Base-by-base conservation (phyloP, 2,329 filamentous ascomycete species). In the Waltergamsia citrina region DNA sequence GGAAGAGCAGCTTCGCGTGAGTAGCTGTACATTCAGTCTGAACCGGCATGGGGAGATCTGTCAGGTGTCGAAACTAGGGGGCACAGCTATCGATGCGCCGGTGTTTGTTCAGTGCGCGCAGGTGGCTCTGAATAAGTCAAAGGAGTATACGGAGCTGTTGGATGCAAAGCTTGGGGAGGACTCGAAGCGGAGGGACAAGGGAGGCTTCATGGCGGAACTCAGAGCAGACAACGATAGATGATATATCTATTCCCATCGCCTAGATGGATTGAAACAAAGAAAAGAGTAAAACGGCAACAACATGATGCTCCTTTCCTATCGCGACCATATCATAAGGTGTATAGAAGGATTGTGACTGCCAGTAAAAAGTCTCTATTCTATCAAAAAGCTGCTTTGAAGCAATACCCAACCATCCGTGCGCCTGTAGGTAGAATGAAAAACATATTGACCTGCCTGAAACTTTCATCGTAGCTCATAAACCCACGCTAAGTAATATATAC, bases 11-110 rank as follows among this genome's bases (percentile, higher is more conserved):
- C 66, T 87, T 37, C 67, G 82, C 15, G 71, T 81, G 25, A 80
- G 77, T 37, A 78, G 80, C 55, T 75, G 84, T 47, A 85, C 85
- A 6, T 75, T 96, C 48, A 90, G 85, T 36, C 71, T 94, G 57
- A 94, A 95, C 59, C 78, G 78, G 51, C 82, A 88, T 50, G 88
- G 88, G 17, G 88, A 95, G 62, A 75, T 95, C 26, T 94, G 87
- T 49, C 85, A 93, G 57, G 74, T 95, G 39, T 81, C 87, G 20
- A 98, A 98, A 63, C 75, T 92, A 38, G 88, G 90, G 17, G 92
- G 92, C 18, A 71, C 74, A 15, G 74, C 87, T 1, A 74, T 94
- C 10, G 85, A 95, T 53, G 87, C 88, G 3, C 64, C 88, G 39
- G 66, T 73, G 22, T 62, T 96, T 44, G 64, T 98, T 44, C 74